Evolutionary conservation across 2,329 filamentous ascomycete genomes (phyloP).

Genomic region (Aspergillus brasiliensis): DNA sequence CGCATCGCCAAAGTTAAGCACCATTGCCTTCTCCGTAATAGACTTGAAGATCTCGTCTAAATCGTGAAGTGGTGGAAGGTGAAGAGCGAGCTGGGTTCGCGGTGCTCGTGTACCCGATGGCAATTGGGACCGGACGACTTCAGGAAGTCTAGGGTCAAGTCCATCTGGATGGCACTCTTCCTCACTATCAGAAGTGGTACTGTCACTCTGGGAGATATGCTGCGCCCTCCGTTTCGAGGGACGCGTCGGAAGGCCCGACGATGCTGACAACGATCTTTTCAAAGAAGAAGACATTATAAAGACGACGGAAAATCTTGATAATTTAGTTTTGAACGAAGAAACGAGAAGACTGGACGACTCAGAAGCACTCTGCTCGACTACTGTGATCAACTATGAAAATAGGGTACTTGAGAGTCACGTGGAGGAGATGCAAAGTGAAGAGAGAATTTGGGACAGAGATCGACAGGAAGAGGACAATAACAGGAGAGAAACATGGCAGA

Average conservation of each 20-base stretch:
- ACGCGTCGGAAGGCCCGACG: constrained; percentile 2
- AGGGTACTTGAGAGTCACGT: constrained; percentile 17
- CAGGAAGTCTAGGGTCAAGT: constrained; percentile 22
- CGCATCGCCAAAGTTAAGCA: constrained; percentile 49
- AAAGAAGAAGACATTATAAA: constrained; percentile 3
- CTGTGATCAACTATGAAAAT: neutral
- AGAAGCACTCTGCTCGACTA: neutral
- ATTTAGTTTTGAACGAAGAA: neutral
- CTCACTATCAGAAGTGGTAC: neutral
- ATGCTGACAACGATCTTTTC: neutral
- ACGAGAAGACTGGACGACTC: too few relatives aligned
- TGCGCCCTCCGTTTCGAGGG: neutral
- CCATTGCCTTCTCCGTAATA: constrained; percentile 27
- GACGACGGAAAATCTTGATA: neutral
- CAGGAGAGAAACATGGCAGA: neutral
- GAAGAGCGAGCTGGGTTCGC: constrained; percentile 20
- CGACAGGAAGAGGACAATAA: neutral
- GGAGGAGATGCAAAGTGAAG: neutral
- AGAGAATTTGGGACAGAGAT: neutral
- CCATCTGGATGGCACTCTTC: neutral
- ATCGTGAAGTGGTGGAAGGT: constrained; percentile 29
- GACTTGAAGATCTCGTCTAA: constrained; percentile 34
- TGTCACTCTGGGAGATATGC: neutral
- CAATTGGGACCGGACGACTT: constrained; percentile 21
- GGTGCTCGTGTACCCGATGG: constrained; percentile 12